Evolutionary conservation across 2,329 filamentous ascomycete species (phyloP).

Genomic region (Fusarium fujikuroi): DNA sequence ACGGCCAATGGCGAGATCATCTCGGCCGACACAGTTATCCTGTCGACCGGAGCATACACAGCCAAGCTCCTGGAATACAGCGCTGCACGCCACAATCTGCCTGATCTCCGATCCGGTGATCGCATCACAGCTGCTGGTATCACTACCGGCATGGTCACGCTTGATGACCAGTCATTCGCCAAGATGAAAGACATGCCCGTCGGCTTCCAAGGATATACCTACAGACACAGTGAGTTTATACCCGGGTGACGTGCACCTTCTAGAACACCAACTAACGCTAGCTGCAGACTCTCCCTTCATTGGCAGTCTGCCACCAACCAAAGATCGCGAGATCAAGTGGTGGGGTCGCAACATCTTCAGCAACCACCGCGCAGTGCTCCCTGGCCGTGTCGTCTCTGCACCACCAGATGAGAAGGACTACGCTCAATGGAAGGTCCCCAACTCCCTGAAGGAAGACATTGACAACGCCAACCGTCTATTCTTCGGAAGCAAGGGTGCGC

Average conservation of each 20-base stretch:
- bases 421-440: constrained; percentile 70
- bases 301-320: constrained; percentile 66
- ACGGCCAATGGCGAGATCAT: constrained; percentile 57
- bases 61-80: constrained; percentile 64
- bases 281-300: constrained; percentile 63
- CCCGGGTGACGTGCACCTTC: background rate
- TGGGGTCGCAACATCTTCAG: constrained; percentile 70
- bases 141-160: constrained; percentile 65
- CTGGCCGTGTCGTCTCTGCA: constrained; percentile 65
- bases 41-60: constrained; percentile 69
- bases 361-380: constrained; percentile 63
- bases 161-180: constrained; percentile 59
- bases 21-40: constrained; percentile 61
- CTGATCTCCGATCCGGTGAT: constrained; percentile 61
- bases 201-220: constrained; percentile 55
- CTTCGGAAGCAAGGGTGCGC: constrained; percentile 65
- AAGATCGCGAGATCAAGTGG: constrained; percentile 64
- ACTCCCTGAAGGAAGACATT: constrained; percentile 67
- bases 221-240: constrained; percentile 49
- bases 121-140: constrained; percentile 70
- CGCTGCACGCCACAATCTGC: constrained; percentile 58
- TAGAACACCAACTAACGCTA: constrained; percentile 46
- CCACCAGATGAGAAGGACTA: constrained; percentile 68
- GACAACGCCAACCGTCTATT: constrained; percentile 66
- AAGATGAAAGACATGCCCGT: constrained; percentile 62